Conservation (phyloP, 2,329 filamentous ascomycete species). For the Chaetomium sp. region DNA sequence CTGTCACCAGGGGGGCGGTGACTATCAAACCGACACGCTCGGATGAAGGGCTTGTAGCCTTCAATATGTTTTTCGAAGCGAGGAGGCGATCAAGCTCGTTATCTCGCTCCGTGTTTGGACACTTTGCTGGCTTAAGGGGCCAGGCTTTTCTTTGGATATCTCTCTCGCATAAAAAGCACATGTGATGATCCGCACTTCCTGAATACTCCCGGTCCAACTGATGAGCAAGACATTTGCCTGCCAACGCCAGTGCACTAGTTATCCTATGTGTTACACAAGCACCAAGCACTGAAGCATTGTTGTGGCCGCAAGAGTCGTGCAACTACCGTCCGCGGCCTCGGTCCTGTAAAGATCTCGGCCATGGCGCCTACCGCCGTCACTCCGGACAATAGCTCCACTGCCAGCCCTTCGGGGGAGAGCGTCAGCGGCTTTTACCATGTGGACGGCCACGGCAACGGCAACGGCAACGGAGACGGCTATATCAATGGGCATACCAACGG, state of each 20-base stretch:
- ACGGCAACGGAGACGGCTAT: conserved; percentile 34
- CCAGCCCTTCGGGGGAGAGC: conserved; percentile 37
- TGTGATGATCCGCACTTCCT: not conserved
- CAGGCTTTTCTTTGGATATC: not conserved
- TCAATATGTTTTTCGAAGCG: conserved; percentile 19
- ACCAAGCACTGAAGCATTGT: conserved; percentile 22
- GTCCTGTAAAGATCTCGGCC: not conserved
- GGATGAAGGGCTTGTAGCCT: conserved; percentile 17
- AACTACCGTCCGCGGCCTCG: not conserved
- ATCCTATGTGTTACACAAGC: conserved; percentile 21
- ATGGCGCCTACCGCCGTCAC: conserved; percentile 40
- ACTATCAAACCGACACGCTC: conserved; percentile 26
- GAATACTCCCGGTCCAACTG: not conserved
- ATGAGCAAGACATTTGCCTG: conserved; percentile 23
- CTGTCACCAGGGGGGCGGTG: conserved; percentile 15
- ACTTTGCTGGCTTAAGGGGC: not conserved
- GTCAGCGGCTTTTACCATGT: conserved; percentile 34
- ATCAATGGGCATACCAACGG: conserved; percentile 30
- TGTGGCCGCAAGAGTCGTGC: conserved; percentile 21
- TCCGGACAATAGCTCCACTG: conserved; percentile 37
- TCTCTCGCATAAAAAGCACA: conserved; percentile 34
- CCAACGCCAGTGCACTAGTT: conserved; percentile 15
- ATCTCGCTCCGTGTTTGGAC: not conserved
- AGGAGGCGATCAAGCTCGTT: not conserved
- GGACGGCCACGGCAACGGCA: not conserved